Evolutionary conservation across 805 yeast genomes (phyloP).

Genomic region (Jamesozyma spencerorum): DNA sequence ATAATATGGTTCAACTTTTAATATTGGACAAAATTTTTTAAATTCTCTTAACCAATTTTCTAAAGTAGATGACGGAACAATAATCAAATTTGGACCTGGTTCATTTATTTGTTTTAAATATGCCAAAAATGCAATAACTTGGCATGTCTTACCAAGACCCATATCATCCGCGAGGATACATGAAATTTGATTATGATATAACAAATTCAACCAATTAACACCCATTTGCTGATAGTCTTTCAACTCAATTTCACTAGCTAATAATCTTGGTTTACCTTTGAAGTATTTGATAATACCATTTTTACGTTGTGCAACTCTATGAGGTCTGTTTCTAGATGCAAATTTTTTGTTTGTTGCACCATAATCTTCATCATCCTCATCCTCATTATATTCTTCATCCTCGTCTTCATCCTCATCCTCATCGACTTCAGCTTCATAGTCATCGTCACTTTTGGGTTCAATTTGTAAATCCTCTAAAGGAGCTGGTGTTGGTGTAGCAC

Average conservation of each 20-base stretch:
- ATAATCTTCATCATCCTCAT: constrained; percentile 24
- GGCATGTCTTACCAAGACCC: constrained; percentile 97
- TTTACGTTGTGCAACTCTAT: constrained; percentile 9
- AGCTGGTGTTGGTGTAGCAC: constrained; percentile 15
- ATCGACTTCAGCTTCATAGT: constrained; percentile 10
- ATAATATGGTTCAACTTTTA: constrained; percentile 85
- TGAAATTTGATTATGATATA: constrained; percentile 70
- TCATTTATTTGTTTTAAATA: constrained; percentile 56
- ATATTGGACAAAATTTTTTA: constrained; percentile 71
- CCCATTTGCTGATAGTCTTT: constrained; percentile 97
- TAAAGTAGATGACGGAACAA: constrained; percentile 92
- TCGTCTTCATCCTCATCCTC: constrained; percentile 29
- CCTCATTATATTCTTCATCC: constrained; percentile 22
- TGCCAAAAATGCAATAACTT: constrained; percentile 87
- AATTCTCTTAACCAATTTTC: constrained; percentile 98
- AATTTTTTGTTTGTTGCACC: constrained; percentile 9
- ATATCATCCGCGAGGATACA: constrained; percentile 97
- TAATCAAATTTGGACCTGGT: constrained; percentile 80
- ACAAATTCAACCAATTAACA: constrained; percentile 77
- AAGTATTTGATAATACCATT: constrained; percentile 36
- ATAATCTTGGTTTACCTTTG: constrained; percentile 58
- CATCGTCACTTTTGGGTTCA: constrained; percentile 2
- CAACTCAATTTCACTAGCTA: constrained; percentile 55
- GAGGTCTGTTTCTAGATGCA: constrained; percentile 1
- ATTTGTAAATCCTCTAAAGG: constrained; percentile 4